Evolutionary conservation across 1,139 yeast species (phyloP).

Genomic region (Yamadazyma blattariae): DNA sequence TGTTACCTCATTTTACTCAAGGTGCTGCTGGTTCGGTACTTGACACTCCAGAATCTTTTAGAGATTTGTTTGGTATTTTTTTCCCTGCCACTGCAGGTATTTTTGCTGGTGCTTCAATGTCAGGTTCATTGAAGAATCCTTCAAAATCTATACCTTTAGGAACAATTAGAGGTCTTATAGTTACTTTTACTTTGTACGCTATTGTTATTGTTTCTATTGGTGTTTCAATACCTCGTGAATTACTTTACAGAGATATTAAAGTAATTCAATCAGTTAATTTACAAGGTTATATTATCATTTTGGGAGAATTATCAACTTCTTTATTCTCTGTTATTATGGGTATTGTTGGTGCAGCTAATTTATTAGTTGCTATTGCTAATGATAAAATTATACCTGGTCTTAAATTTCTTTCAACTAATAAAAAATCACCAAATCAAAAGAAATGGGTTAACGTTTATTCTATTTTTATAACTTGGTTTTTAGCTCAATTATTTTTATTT

Average conservation of each 20-base stretch:
- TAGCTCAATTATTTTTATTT: constrained; percentile 80
- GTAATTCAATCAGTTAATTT: constrained; percentile 79
- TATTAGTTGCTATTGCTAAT: constrained; percentile 85
- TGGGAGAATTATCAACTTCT: constrained; percentile 89
- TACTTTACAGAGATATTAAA: constrained; percentile 75
- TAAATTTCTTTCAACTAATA: constrained; percentile 48
- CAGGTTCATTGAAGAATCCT: constrained; percentile 87
- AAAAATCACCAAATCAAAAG: constrained; percentile 38
- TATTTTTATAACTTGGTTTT: constrained; percentile 69
- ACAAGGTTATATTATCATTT: constrained; percentile 65
- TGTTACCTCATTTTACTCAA: constrained; percentile 75
- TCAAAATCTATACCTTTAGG: constrained; percentile 89
- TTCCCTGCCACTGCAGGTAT: constrained; percentile 99
- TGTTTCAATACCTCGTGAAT: constrained; percentile 69
- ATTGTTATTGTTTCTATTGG: constrained; percentile 80
- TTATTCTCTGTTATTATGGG: constrained; percentile 93
- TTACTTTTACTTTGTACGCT: constrained; percentile 73
- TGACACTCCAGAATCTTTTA: constrained; percentile 65
- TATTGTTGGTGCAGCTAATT: constrained; percentile 88
- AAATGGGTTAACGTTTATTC: constrained; percentile 51
- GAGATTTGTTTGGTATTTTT: constrained; percentile 86
- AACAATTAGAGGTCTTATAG: constrained; percentile 73
- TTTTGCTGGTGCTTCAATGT: constrained; percentile 98
- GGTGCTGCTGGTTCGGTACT: constrained; percentile 91
- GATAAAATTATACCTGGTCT: constrained; percentile 84